Percentiles rank a stretch among this genome's conserved stretches.
phyloP scores from a whole-genome alignment of 192 early-diverging fungal species.

The Gorgonomyces haynaldii region DNA sequence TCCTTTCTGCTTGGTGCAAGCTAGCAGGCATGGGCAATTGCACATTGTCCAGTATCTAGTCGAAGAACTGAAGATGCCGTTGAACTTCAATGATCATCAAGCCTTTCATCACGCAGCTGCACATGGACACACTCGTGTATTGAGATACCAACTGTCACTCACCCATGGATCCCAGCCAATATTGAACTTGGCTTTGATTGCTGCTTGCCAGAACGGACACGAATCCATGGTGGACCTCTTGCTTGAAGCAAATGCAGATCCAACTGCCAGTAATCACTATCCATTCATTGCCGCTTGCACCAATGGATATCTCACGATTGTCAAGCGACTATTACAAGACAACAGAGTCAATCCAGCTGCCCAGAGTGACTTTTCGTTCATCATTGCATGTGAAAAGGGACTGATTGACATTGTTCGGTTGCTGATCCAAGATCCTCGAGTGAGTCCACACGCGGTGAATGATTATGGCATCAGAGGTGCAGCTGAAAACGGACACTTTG shows the following conservation, averaged over 20 bases:
- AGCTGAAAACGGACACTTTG: conserved; percentile 4
- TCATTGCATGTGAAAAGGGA: background rate
- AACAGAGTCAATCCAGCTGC: background rate
- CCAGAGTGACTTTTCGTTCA: background rate
- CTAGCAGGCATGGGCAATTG: too few relatives aligned
- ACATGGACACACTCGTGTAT: too few relatives aligned
- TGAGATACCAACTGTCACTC: too few relatives aligned
- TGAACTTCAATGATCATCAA: too few relatives aligned
- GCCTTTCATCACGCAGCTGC: too few relatives aligned
- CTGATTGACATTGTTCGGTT: background rate
- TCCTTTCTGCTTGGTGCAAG: too few relatives aligned
- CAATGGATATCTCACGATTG: background rate
- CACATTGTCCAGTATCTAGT: too few relatives aligned
- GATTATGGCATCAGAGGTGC: conserved; percentile 4
- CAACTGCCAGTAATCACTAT: background rate
- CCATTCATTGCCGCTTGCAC: too few relatives aligned
- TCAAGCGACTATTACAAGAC: background rate
- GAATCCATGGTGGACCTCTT: background rate
- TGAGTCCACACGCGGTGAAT: background rate
- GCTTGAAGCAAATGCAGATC: conserved; percentile 1
- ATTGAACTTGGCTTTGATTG: background rate
- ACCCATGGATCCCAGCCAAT: too few relatives aligned
- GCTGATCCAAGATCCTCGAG: background rate
- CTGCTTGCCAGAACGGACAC: conserved; percentile 3
- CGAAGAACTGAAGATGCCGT: too few relatives aligned